These are phyloP conservation scores for Picea engelmannii DNA, from an alignment of 83 land plant genomes.

Conservation along the genomic window DNA sequence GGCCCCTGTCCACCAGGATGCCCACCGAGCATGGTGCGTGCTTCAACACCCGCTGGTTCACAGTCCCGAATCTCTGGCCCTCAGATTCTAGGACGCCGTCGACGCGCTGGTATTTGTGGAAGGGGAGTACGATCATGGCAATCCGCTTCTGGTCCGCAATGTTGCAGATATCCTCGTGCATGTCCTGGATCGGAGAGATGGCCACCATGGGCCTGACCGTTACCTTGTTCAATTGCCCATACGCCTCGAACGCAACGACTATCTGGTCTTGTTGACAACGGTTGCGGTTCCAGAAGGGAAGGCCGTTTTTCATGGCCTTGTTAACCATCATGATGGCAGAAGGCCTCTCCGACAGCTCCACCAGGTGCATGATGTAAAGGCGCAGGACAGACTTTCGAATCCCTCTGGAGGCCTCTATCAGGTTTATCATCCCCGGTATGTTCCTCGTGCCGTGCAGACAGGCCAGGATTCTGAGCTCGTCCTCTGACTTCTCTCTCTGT, in stretches of 20 bases:
- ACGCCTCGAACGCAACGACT: conserved; percentile 54
- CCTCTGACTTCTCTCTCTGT: conserved; percentile 22
- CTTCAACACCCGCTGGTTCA: conserved; percentile 58
- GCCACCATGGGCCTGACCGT: conserved; percentile 37
- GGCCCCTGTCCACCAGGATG: conserved; percentile 75
- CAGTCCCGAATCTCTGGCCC: conserved; percentile 51
- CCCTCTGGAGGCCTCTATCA: conserved; percentile 18
- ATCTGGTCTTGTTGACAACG: conserved; percentile 21
- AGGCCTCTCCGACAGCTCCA: conserved; percentile 76
- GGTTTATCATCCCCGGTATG: conserved; percentile 72
- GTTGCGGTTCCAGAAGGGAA: conserved; percentile 59
- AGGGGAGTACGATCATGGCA: conserved; percentile 58
- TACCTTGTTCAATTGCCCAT: conserved; percentile 37
- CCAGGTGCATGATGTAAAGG: conserved; percentile 77
- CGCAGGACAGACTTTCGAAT: conserved; percentile 32
- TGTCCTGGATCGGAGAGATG: conserved; percentile 40
- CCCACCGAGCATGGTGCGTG: conserved; percentile 86
- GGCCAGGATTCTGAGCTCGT: conserved; percentile 61
- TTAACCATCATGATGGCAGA: conserved; percentile 76
- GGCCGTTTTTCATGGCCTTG: conserved; percentile 63
- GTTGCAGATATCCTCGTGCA: conserved; percentile 55
- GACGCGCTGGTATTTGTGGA: conserved; percentile 44
- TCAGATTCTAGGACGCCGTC: conserved; percentile 44
- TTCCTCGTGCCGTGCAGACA: conserved; percentile 64
- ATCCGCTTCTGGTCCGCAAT: conserved; percentile 53